These are phyloP conservation scores for Skeletonema menzelii DNA, from an alignment of 108 stramenopile species.

Conservation along the genomic window DNA sequence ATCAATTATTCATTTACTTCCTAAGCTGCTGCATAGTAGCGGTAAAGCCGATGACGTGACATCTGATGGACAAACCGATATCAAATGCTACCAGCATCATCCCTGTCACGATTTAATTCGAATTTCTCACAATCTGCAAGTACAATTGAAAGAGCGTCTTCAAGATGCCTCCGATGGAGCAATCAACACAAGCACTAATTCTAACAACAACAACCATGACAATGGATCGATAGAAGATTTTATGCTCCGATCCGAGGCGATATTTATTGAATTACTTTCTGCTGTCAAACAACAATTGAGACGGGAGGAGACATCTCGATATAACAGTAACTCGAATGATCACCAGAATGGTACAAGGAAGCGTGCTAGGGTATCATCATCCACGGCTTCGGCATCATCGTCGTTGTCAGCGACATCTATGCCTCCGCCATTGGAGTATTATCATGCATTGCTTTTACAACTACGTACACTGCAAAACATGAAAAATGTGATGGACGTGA, in stretches of 20 bases:
- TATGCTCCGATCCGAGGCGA: slow-evolving; percentile 36
- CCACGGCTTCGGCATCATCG: neutral
- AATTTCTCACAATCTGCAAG: slow-evolving; percentile 22
- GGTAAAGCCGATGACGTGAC: neutral
- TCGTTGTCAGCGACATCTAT: neutral
- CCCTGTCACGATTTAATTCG: slow-evolving; percentile 30
- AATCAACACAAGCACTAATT: neutral
- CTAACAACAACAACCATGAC: neutral
- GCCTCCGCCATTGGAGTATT: slow-evolving; percentile 39
- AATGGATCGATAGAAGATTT: slow-evolving; percentile 40
- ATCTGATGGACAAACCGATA: neutral
- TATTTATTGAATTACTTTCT: slow-evolving; percentile 33
- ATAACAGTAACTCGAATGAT: neutral
- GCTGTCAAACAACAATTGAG: slow-evolving; percentile 38
- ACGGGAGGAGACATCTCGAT: slow-evolving; percentile 14
- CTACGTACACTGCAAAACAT: slow-evolving; percentile 21
- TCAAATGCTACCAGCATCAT: neutral
- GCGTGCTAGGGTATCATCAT: neutral
- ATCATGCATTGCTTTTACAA: slow-evolving; percentile 32
- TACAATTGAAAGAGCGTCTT: slow-evolving; percentile 36
- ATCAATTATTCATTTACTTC: slow-evolving; percentile 21
- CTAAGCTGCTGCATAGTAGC: slow-evolving; percentile 8
- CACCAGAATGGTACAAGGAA: neutral
- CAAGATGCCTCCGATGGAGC: slow-evolving; percentile 43
- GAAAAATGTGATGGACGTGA: slow-evolving; percentile 37